Evolutionary conservation across 2,329 filamentous ascomycete genomes (phyloP), one percentile per base, ranked within the genome.

Genomic region (Nannizzia gypsea): DNA sequence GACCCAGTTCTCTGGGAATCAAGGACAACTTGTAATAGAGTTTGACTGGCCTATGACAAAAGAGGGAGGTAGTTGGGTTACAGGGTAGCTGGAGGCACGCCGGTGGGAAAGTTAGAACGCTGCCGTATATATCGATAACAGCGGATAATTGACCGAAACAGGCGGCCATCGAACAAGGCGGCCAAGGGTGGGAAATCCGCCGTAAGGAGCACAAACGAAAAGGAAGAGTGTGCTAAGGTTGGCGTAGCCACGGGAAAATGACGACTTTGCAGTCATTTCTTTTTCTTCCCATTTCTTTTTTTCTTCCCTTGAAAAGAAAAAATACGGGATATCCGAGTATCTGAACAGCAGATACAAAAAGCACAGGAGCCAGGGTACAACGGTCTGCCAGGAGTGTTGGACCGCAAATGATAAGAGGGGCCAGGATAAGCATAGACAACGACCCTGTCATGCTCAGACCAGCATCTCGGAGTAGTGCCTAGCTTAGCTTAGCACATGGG

Each of bases 171-270:
- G 13, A 44, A 28, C 13, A 46, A 58, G 15, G 40, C 40, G 38
- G 56, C 31, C 31, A 56, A 56, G 48, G 44, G 44, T 22, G 22
- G 22, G 17, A 52, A 52, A 52, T 17, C 48, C 48, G 48, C 48
- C 22, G 48, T 31, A 24, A 52, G 48, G 48, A 52, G 48, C 48
- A 52, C 48, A 52, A 52, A 52, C 48, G 26, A 52, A 52, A 50
- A 52, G 65, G 73, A 61, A 71, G 72, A 6, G 71, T 71, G 28
- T 72, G 70, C 8, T 58, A 72, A 9, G 63, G 68, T 6, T 74
- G 71, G 71, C 68, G 71, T 50, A 67, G 72, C 9, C 54, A 56
- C 31, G 54, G 36, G n/a, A 56, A 36, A 56, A 38, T n/a, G 26
- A 38, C 38, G 38, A 42, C n/a, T 42, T 42, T 42, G 31, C 31